Base-by-base conservation (phyloP, 306 rosid genomes). In the Vigna radiata region DNA sequence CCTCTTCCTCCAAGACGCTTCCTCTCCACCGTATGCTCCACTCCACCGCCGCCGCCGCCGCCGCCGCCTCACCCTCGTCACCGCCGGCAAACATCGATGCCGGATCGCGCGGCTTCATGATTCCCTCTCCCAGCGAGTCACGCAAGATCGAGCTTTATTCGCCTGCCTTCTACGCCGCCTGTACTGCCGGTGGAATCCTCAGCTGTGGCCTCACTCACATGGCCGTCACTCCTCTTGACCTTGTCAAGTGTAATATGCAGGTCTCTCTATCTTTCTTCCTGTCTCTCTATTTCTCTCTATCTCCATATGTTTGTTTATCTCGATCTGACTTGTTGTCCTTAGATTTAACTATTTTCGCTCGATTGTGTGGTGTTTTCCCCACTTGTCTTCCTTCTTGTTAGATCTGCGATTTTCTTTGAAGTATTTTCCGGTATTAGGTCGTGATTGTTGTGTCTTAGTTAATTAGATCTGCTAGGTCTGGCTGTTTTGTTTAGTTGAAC, bases 181-280 rank as follows among this genome's bases (percentile, higher is more conserved):
- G 97, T 44, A 91, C 99, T 3, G 85, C 74, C 16, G 99, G 99
- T 10, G 99, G 99, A 18, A 92, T 85, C 66, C 89, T 96, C 25
- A 79, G 97, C 83, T 96, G 98, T 23, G 98, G 99, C 14, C 98
- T 89, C 84, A 91, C 98, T 82, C 99, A 92, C 89, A 96, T 29
- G 96, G 44, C 94, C 39, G 97, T 91, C 82, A 92, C 99, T 82
- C 99, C 99, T 81, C 99, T 92, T 77, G 99, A 96, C 71, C 86
- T 96, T 6, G 97, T 96, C 89, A 96, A 92, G 84, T 96, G 99
- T 79, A 96, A 96, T 81, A 96, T 96, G 97, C 99, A 92, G 99
- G 98, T 81, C 13, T 31, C 4, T 23, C 37, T 29, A 4, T 29
- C n/a, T 47, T 8, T 56, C 15, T 75, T 27, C 27, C 33, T 52